Evolutionary conservation across 2,329 filamentous ascomycete genomes (phyloP).

Genomic region (Stemphylium lycopersici): DNA sequence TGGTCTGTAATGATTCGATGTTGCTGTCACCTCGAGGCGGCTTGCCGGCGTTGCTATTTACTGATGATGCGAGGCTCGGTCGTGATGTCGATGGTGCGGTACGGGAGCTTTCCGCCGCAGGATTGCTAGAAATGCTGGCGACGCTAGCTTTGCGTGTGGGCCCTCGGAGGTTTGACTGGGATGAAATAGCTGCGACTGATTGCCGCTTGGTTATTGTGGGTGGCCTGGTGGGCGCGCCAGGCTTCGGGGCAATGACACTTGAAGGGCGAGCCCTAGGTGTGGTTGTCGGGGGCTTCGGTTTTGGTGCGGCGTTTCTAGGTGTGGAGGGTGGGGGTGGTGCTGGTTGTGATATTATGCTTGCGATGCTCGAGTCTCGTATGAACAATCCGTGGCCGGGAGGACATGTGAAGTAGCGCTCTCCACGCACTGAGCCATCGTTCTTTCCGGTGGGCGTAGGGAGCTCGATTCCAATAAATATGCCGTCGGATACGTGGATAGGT

Average conservation of each 20-base stretch:
- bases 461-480: constrained; percentile 90
- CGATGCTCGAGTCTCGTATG: constrained; percentile 73
- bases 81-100: constrained; percentile 14
- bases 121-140: constrained; percentile 19
- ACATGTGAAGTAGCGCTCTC: constrained; percentile 88
- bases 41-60: constrained; percentile 18
- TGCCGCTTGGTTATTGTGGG: constrained; percentile 27
- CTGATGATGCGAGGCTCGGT: constrained; percentile 24
- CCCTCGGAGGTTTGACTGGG: constrained; percentile 13
- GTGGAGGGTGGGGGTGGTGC: constrained; percentile 46
- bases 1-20: constrained; percentile 86
- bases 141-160: constrained; percentile 29
- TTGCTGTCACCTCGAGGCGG: constrained; percentile 30
- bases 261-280: constrained; percentile 30
- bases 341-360: constrained; percentile 54
- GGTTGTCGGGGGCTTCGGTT: constrained; percentile 20
- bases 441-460: constrained; percentile 83
- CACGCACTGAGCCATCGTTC: constrained; percentile 91
- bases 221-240: constrained; percentile 14
- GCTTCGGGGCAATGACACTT: constrained; percentile 27
- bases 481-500: constrained; percentile 77
- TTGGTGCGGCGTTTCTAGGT: constrained; percentile 11
- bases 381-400: constrained; percentile 78
- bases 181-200: constrained; percentile 25
- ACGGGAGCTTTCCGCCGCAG: constrained; percentile 10